Conservation (phyloP, 108 stramenopile genomes). For the Nannochloropsis oceanica region DNA sequence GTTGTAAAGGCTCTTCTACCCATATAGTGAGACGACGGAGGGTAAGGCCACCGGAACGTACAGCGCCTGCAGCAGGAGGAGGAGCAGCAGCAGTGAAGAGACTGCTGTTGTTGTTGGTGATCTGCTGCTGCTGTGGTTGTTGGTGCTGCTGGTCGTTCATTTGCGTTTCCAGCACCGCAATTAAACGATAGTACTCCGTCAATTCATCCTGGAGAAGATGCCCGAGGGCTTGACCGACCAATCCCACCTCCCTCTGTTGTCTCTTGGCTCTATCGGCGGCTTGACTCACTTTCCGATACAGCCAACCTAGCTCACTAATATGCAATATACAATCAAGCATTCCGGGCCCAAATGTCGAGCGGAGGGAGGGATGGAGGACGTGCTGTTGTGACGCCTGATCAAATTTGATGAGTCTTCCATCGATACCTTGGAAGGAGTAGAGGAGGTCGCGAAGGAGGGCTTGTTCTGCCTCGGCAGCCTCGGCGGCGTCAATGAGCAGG, state of each 20-base stretch:
- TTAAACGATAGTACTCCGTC: conserved; percentile 30
- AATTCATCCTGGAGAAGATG: conserved; percentile 19
- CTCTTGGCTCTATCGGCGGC: neutral
- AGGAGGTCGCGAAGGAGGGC: conserved; percentile 17
- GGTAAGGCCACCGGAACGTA: conserved; percentile 13
- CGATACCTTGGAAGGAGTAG: conserved; percentile 28
- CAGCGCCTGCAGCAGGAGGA: neutral
- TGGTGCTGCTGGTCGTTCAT: conserved; percentile 2
- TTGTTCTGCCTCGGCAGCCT: conserved; percentile 1
- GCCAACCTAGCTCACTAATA: neutral
- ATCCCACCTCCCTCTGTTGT: neutral
- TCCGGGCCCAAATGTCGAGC: neutral
- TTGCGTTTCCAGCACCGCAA: conserved; percentile 29
- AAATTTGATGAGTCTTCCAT: conserved; percentile 17
- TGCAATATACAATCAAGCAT: neutral
- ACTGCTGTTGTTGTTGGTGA: neutral
- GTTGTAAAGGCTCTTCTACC: conserved; percentile 19
- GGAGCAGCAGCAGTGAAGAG: neutral
- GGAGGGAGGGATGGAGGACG: neutral
- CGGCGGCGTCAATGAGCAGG: neutral
- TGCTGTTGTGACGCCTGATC: neutral
- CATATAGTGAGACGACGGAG: conserved; percentile 19
- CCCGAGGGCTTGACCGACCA: conserved; percentile 14
- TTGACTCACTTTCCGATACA: neutral
- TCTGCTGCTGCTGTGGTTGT: neutral